Evolutionary conservation across 306 rosid genomes (phyloP), one percentile per base, ranked within the genome.

Genomic region (Gastrolobium villosum): DNA sequence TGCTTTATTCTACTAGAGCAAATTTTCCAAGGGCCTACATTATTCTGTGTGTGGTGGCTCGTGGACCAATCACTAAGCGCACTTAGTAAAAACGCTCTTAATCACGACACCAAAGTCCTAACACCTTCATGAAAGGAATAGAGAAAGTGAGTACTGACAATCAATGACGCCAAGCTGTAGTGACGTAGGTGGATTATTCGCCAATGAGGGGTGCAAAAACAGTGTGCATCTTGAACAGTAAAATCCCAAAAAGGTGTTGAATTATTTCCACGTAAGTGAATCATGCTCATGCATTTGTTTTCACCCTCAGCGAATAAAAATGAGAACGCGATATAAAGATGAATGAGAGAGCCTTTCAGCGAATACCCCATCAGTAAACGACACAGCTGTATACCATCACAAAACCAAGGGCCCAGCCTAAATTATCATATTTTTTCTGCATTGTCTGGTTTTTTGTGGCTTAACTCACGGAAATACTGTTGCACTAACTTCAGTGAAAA

Each of bases 401-500:
- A 31, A 74, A 14, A 64, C 37, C 3, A 54, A 60, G 41, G 75
- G 39, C 74, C 70, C 57, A 26, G 7, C 34, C 49, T 20, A 76
- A 63, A 46, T 39, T 60, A 66, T 52, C 41, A 61, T 75, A 35
- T 48, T 80, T 59, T 15, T 34, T 20, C 44, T 31, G 80, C 50
- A 61, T 62, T 46, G 64, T 59, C 84, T 74, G 73, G 72, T 40
- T 28, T 28, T 20, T 68, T 68, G 10, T 45, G 40, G 28, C 56
- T 75, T 14, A 31, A 40, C 72, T 44, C 7, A 57, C 7, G 34
- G 35, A 34, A 62, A 45, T 9, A 45, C 31, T 44, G 13, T 26
- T 44, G 34, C 43, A 11, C 57, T 34, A 80, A 31, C 59, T 78
- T 69, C 31, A 30, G n/a, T 57, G 10, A n/a, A 54, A 44, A 43